Evolutionary conservation across 768 basidiomycete genomes (phyloP).

Genomic region (Phlegmacium glaucopus): DNA sequence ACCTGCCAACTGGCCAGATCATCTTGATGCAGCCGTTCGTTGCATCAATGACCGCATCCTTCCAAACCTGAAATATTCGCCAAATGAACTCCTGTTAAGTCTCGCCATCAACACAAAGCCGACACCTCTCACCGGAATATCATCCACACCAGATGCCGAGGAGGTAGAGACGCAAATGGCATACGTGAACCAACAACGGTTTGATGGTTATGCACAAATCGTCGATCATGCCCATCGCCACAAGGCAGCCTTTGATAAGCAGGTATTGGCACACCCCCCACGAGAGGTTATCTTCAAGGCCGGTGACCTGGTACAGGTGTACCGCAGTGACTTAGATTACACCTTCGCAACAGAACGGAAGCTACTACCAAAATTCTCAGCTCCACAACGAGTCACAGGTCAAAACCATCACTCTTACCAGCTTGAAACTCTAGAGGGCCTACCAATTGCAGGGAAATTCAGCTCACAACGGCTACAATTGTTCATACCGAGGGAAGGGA

Average conservation of each 20-base stretch:
- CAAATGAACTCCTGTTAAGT: constrained; percentile 29
- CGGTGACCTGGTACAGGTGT: constrained; percentile 29
- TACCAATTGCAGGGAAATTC: constrained; percentile 2
- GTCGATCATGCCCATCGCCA: constrained; percentile 18
- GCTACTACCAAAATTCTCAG: constrained; percentile 27
- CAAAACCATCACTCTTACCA: constrained; percentile 2
- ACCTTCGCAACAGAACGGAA: constrained; percentile 26
- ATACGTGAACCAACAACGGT: constrained; percentile 24
- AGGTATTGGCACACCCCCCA: not conserved
- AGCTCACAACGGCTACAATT: constrained; percentile 1
- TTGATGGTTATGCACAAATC: constrained; percentile 24
- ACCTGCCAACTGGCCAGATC: constrained; percentile 27
- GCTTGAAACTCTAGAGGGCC: constrained; percentile 4
- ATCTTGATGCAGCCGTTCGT: constrained; percentile 25
- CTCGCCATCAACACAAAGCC: constrained; percentile 24
- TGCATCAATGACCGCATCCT: constrained; percentile 20
- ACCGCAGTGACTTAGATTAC: constrained; percentile 20
- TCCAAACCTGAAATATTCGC: constrained; percentile 22
- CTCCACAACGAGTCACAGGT: constrained; percentile 8
- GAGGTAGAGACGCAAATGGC: constrained; percentile 18
- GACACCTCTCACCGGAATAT: constrained; percentile 4
- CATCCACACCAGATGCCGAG: constrained; percentile 2
- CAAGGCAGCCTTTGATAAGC: constrained; percentile 26
- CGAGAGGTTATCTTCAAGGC: constrained; percentile 21
- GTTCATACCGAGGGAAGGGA: constrained; percentile 5